A percentile compares a stretch with the other conserved stretches of the same genome.
Evolutionary conservation across 2,329 filamentous ascomycete genomes (phyloP).

Genomic region (Bertia moriformis): DNA sequence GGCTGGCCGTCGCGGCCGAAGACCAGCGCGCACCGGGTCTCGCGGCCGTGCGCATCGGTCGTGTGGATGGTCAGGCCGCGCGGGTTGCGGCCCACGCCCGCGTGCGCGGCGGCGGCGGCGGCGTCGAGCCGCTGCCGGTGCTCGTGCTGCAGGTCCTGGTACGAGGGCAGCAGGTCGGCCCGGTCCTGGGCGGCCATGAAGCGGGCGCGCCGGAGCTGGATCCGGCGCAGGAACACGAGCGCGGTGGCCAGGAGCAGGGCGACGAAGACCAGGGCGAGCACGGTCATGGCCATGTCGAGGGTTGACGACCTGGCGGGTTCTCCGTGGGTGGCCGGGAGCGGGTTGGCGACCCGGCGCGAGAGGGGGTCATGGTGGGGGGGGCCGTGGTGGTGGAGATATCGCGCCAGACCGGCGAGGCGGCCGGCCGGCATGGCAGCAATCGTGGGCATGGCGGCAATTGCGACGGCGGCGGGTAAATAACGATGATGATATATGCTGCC

Average conservation of each 20-base stretch:
- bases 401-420: too few relatives aligned
- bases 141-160: constrained; percentile 38
- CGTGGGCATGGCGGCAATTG: too few relatives aligned
- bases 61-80: constrained; percentile 44
- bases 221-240: constrained; percentile 61
- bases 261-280: constrained; percentile 66
- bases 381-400: too few relatives aligned
- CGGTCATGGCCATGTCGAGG: constrained; percentile 61
- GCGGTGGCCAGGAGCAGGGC: constrained; percentile 51
- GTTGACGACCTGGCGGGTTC: constrained; percentile 2
- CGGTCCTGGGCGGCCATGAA: constrained; percentile 18
- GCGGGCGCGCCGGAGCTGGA: constrained; percentile 32
- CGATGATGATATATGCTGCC: too few relatives aligned
- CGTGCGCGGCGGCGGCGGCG: too few relatives aligned
- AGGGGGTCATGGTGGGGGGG: too few relatives aligned
- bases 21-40: constrained; percentile 51
- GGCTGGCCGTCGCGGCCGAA: constrained; percentile 64
- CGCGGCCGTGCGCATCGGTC: constrained; percentile 31
- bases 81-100: constrained; percentile 36
- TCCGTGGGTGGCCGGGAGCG: constrained; percentile 1
- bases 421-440: too few relatives aligned
- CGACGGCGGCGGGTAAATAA: too few relatives aligned
- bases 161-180: constrained; percentile 44
- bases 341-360: neutral
- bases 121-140: constrained; percentile 31